Conservation (phyloP, 331 rosid species). For the Pyracantha coccinea region DNA sequence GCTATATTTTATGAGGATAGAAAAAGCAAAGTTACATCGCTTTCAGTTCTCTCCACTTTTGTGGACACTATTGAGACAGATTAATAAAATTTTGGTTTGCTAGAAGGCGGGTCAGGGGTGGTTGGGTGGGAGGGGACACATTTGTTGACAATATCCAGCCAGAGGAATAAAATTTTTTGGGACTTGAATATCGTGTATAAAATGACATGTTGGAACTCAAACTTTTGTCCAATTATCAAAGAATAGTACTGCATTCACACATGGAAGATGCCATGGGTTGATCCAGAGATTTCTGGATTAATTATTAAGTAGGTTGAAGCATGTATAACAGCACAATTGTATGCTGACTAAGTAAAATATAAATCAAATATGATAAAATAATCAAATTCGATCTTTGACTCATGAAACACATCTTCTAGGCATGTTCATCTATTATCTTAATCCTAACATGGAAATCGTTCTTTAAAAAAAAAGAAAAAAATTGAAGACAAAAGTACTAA, state of each 20-base stretch:
- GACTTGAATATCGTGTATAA: background rate
- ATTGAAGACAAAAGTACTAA: too few relatives aligned
- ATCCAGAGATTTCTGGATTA: background rate
- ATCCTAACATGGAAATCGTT: background rate
- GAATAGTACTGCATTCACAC: background rate
- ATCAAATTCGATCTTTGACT: background rate
- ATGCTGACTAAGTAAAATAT: background rate
- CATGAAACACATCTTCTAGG: background rate
- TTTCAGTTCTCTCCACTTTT: background rate
- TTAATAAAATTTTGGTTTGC: background rate
- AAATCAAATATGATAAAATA: background rate
- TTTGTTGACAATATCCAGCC: too few relatives aligned
- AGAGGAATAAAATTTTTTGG: too few relatives aligned
- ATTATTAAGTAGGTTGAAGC: background rate
- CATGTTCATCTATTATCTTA: background rate
- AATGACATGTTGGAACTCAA: background rate
- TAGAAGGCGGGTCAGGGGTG: background rate
- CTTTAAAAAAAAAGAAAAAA: too few relatives aligned
- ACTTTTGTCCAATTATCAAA: background rate
- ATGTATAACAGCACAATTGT: background rate
- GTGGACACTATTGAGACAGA: background rate
- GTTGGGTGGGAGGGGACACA: too few relatives aligned
- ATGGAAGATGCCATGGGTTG: background rate
- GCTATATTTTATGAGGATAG: too few relatives aligned
- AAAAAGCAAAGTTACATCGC: background rate